Conservation (phyloP, 202 grass and related monocot genomes). For the Elaeis oleifera region DNA sequence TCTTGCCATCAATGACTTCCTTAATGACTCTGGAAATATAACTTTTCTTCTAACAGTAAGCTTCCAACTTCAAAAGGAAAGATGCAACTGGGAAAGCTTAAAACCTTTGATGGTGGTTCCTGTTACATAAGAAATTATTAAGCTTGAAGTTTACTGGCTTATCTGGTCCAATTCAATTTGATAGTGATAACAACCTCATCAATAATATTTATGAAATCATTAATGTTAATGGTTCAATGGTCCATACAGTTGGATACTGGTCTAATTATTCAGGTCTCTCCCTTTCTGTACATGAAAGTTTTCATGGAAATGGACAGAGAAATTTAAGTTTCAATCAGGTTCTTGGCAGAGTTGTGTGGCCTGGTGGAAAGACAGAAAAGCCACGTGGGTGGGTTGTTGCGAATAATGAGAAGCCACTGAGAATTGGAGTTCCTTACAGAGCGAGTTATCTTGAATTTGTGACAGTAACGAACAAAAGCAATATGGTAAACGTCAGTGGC, state of each 20-base stretch:
- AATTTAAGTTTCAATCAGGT: not conserved
- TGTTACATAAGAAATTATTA: constrained; percentile 30
- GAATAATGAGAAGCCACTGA: constrained; percentile 37
- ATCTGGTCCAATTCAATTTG: constrained; percentile 41
- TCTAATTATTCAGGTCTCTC: constrained; percentile 34
- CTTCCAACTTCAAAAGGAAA: constrained; percentile 22
- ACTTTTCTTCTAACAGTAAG: constrained; percentile 38
- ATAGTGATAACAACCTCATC: constrained; percentile 5
- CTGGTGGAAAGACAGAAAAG: constrained; percentile 35
- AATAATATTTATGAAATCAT: constrained; percentile 43
- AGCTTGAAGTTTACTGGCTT: constrained; percentile 47
- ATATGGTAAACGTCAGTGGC: constrained; percentile 30
- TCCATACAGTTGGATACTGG: constrained; percentile 53
- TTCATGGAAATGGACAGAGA: not conserved
- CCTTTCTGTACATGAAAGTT: constrained; percentile 16
- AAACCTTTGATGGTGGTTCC: constrained; percentile 45
- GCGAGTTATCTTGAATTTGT: constrained; percentile 59
- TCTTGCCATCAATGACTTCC: constrained; percentile 45
- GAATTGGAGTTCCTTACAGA: constrained; percentile 58
- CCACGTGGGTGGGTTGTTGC: constrained; percentile 69
- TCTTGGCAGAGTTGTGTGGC: constrained; percentile 49
- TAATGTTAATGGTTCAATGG: constrained; percentile 41
- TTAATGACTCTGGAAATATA: constrained; percentile 23
- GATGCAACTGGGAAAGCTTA: constrained; percentile 34
- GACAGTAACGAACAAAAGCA: constrained; percentile 23